These are phyloP conservation scores for Mycotypha africana DNA, from an alignment of 371 early-diverging fungal genomes.

Conservation along the genomic window DNA sequence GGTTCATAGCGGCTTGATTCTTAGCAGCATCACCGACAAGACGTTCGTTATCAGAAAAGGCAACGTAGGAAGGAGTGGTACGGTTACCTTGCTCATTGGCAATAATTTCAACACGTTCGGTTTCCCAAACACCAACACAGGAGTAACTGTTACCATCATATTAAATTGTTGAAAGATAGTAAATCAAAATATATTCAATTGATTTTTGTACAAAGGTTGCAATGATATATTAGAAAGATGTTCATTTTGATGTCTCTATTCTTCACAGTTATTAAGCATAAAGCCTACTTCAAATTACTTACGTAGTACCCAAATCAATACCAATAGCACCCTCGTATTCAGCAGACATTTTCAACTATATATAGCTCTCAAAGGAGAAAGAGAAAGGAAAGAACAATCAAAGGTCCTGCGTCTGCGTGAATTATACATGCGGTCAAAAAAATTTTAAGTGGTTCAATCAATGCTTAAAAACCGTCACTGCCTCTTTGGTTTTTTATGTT, in stretches of 20 bases:
- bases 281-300: constrained; percentile 4
- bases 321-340: constrained; percentile 69
- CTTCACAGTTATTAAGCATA: no score
- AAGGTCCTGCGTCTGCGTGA: no score
- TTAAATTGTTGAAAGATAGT: not conserved
- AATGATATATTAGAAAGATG: no score
- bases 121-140: constrained; percentile 65
- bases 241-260: no score
- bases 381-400: constrained; percentile 7
- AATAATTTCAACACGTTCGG: constrained; percentile 72
- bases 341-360: constrained; percentile 48
- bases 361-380: constrained; percentile 18
- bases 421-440: not conserved
- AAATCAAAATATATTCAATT: not conserved
- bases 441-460: no score
- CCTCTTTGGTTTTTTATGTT: no score
- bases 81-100: constrained; percentile 92
- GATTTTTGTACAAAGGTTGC: no score
- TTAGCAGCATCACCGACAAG: constrained; percentile 88
- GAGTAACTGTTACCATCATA: constrained; percentile 63
- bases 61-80: constrained; percentile 90
- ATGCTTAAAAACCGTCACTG: no score
- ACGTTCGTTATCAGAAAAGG: constrained; percentile 81
- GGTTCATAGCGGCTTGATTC: constrained; percentile 83
- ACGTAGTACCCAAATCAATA: constrained; percentile 50